Percentiles rank a stretch among this genome's conserved stretches.
Evolutionary conservation across 108 stramenopile genomes (phyloP).

Genomic region (Cyclotella choctawhatcheeana): DNA sequence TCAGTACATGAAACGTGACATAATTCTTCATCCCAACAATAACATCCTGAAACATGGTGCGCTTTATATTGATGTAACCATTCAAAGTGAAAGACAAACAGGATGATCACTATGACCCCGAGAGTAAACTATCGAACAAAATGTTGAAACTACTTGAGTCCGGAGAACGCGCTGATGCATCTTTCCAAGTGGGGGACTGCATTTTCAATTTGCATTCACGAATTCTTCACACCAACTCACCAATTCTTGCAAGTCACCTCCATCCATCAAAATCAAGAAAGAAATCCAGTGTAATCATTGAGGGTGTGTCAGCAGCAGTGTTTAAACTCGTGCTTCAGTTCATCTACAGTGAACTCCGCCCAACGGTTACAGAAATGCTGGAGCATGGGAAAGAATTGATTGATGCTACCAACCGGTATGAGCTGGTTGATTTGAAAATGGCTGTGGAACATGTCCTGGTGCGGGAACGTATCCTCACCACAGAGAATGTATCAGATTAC

Average conservation of each 20-base stretch:
- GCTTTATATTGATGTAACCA: conserved; percentile 4
- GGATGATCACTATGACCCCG: background rate
- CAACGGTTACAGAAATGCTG: background rate
- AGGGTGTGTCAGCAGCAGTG: background rate
- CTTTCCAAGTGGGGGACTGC: background rate
- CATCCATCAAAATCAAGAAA: no score
- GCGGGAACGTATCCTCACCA: background rate
- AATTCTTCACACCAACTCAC: no score
- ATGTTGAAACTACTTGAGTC: background rate
- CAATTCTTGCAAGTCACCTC: no score
- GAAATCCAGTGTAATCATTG: background rate
- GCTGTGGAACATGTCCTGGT: conserved; percentile 18
- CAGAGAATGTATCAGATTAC: conserved; percentile 1
- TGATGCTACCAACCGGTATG: conserved; percentile 8
- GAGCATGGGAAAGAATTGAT: conserved; percentile 12
- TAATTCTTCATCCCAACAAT: conserved; percentile 4
- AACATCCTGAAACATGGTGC: conserved; percentile 6
- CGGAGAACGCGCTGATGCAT: background rate
- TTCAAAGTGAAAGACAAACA: background rate
- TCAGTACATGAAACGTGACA: conserved; percentile 2
- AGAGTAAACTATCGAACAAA: background rate
- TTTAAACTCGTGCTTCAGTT: conserved; percentile 1
- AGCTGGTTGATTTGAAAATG: conserved; percentile 15
- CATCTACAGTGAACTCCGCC: conserved; percentile 12
- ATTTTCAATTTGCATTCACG: no score